Percentiles rank a stretch among this genome's conserved stretches.
Conservation (phyloP, 805 yeast genomes). For the Komagataella kurtzmanii region DNA sequence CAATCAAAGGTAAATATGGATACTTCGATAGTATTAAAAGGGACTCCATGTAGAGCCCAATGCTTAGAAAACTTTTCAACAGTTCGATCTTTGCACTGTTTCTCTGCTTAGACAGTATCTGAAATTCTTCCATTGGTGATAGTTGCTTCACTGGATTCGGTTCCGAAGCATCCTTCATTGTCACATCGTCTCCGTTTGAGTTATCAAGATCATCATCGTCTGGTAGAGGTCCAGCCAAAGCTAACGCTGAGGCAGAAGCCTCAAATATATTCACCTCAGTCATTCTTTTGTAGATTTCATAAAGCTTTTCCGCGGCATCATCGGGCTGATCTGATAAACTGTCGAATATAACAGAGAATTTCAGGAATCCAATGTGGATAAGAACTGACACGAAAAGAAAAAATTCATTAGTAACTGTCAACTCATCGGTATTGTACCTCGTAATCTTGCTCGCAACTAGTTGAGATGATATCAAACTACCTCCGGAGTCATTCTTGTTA, state of each 20-base stretch:
- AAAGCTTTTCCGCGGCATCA: conserved; percentile 25
- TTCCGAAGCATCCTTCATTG: conserved; percentile 2
- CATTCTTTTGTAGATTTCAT: conserved; percentile 29
- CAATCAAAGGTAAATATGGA: conserved; percentile 47
- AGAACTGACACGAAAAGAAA: conserved; percentile 35
- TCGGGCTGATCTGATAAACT: conserved; percentile 17
- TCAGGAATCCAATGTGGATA: conserved; percentile 52
- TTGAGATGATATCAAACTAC: background rate
- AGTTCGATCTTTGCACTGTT: conserved; percentile 28
- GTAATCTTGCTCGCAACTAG: background rate
- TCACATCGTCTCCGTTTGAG: background rate
- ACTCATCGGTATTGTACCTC: conserved; percentile 14
- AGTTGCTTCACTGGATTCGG: conserved; percentile 3
- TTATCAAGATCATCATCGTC: conserved; percentile 48
- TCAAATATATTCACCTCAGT: conserved; percentile 41
- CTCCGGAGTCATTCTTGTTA: background rate
- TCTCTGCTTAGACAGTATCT: background rate
- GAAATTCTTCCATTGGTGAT: background rate
- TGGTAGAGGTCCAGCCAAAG: conserved; percentile 74
- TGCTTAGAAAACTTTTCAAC: conserved; percentile 36
- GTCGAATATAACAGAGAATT: conserved; percentile 47
- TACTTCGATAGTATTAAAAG: conserved; percentile 41
- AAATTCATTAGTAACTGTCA: background rate
- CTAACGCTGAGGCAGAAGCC: conserved; percentile 67
- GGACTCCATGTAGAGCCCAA: conserved; percentile 53